A percentile compares a stretch with the other conserved stretches of the same genome.
Evolutionary conservation across 768 basidiomycete species (phyloP).

Genomic region (Clitopilus passeckerianus): DNA sequence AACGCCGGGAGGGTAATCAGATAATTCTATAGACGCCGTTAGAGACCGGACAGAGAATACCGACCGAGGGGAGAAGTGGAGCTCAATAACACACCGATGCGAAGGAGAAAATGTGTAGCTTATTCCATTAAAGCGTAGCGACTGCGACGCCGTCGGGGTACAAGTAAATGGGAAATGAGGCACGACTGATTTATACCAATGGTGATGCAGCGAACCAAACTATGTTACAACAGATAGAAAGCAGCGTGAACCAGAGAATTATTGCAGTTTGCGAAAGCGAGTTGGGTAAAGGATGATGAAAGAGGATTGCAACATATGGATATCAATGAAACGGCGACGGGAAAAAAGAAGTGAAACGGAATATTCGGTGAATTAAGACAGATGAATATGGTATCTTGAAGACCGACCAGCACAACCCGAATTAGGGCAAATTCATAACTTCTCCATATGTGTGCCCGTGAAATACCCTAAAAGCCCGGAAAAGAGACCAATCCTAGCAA

Average conservation of each 20-base stretch:
- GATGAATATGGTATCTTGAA: not conserved
- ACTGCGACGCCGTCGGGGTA: not conserved
- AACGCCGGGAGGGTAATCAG: not conserved
- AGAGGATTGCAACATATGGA: not conserved
- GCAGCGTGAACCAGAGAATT: not conserved
- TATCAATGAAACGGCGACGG: not conserved
- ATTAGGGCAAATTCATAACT: not conserved
- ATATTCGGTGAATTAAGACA: not conserved
- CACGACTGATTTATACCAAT: not conserved
- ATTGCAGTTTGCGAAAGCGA: not conserved
- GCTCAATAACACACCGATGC: not conserved
- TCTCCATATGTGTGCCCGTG: not conserved
- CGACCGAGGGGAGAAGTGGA: not conserved
- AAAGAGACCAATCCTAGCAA: slow-evolving; percentile 1
- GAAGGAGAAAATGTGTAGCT: not conserved
- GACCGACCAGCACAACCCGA: not conserved
- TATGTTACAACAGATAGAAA: not conserved
- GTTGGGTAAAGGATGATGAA: not conserved
- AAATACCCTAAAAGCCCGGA: not conserved
- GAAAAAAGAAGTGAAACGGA: not conserved
- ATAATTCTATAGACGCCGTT: not conserved
- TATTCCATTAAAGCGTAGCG: not conserved
- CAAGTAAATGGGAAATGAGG: not conserved
- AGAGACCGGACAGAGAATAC: not conserved
- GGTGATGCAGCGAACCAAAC: not conserved